These are phyloP conservation scores for Pseudofabraea citricarpa DNA, from an alignment of 2,329 filamentous ascomycete species.

Conservation along the genomic window DNA sequence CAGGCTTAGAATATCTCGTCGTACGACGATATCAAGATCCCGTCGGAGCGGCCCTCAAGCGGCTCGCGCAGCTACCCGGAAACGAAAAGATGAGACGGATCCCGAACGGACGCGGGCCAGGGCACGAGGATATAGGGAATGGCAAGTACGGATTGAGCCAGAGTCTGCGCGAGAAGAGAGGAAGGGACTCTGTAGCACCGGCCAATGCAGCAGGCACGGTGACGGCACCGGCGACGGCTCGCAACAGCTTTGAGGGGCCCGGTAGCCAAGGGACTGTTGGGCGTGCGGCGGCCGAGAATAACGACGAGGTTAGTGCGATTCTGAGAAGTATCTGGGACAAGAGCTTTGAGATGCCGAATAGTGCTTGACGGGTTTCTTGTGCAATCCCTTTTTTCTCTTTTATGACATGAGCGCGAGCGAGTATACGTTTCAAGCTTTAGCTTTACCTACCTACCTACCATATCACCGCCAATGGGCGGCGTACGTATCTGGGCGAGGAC, in stretches of 20 bases:
- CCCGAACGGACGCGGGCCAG: conserved; percentile 31
- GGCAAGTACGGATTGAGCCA: conserved; percentile 33
- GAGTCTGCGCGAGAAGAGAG: conserved; percentile 30
- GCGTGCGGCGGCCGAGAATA: conserved; percentile 37
- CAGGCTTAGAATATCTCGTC: conserved; percentile 69
- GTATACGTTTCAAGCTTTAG: no score
- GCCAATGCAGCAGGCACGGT: conserved; percentile 4
- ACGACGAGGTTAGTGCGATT: conserved; percentile 42
- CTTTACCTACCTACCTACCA: no score
- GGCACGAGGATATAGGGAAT: conserved; percentile 20
- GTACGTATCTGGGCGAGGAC: no score
- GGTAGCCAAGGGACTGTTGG: conserved; percentile 10
- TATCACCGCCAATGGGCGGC: no score
- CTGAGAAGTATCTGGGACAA: conserved; percentile 60
- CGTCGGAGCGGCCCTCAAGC: conserved; percentile 55
- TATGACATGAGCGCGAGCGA: no score
- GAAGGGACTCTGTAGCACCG: no score
- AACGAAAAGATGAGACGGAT: conserved; percentile 46
- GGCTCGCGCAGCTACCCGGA: conserved; percentile 48
- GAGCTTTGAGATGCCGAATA: conserved; percentile 52
- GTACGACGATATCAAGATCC: conserved; percentile 70
- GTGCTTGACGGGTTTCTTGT: conserved; percentile 24
- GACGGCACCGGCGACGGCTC: neutral
- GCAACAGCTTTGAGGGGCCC: conserved; percentile 13
- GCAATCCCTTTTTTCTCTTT: neutral